Evolutionary conservation across 192 early-diverging fungal species (phyloP).

Genomic region (Coemansia asiatica): DNA sequence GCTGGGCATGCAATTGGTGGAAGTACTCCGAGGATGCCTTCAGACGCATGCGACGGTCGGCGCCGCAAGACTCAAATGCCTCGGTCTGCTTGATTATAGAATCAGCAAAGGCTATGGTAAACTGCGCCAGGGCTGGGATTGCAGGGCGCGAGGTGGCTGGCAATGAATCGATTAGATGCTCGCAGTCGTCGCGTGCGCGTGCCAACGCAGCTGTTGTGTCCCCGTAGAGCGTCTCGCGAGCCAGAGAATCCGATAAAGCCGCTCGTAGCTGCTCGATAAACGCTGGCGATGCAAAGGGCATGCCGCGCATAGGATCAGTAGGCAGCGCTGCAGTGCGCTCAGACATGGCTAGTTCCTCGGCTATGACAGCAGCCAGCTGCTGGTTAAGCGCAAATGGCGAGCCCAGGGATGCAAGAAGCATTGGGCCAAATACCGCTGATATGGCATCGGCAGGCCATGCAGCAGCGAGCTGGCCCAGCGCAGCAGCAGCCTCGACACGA

Average conservation of each 20-base stretch:
- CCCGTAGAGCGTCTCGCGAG: constrained; percentile 61
- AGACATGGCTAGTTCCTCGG: constrained; percentile 79
- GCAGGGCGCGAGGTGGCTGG: constrained; percentile 38
- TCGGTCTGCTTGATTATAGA: neutral
- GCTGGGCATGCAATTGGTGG: constrained; percentile 66
- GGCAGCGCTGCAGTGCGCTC: constrained; percentile 18
- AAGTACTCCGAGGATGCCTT: constrained; percentile 64
- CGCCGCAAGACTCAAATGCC: neutral
- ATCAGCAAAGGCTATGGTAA: neutral
- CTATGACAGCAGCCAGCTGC: constrained; percentile 69
- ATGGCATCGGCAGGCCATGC: constrained; percentile 57
- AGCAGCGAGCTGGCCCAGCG: constrained; percentile 74
- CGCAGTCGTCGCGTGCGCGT: constrained; percentile 67
- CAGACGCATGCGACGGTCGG: constrained; percentile 66
- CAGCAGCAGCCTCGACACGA: constrained; percentile 71
- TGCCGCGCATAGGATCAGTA: neutral
- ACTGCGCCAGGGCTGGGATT: neutral
- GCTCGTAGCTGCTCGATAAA: constrained; percentile 62
- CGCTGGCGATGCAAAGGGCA: constrained; percentile 23
- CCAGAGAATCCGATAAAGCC: constrained; percentile 55
- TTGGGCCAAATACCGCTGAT: constrained; percentile 53
- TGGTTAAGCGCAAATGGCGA: constrained; percentile 78
- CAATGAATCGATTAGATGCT: constrained; percentile 62
- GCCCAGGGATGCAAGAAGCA: constrained; percentile 63
- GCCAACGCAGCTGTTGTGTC: constrained; percentile 65